A percentile compares a stretch with the other conserved stretches of the same genome.
phyloP scores from a whole-genome alignment of 1,284 basidiomycete species.

The Agaricales sp. region DNA sequence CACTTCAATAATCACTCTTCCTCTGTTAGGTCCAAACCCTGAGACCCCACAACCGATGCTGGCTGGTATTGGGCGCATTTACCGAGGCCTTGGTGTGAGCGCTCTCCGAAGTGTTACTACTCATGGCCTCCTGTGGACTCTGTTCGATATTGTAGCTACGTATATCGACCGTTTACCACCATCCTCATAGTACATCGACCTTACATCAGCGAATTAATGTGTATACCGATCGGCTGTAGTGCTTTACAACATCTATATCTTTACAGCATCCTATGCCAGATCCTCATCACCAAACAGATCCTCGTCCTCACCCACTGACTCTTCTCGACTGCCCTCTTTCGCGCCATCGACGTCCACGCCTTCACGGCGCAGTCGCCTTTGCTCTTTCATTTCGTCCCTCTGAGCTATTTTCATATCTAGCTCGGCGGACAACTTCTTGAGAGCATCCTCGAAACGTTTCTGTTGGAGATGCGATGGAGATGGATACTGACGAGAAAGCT shows the following conservation, averaged over 20 bases:
- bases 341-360: conserved; percentile 40
- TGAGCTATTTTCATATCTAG: conserved; percentile 80
- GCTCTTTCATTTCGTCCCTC: conserved; percentile 67
- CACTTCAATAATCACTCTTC: conserved; percentile 7
- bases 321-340: conserved; percentile 33
- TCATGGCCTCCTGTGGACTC: conserved; percentile 75
- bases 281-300: conserved; percentile 54
- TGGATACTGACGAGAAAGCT: neutral
- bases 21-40: conserved; percentile 58
- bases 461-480: conserved; percentile 25
- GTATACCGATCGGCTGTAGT: neutral
- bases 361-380: conserved; percentile 55
- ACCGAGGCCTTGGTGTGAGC: conserved; percentile 79
- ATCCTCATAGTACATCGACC: neutral
- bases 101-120: conserved; percentile 76
- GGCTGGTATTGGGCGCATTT: conserved; percentile 65
- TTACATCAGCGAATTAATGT: too few relatives aligned
- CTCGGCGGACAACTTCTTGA: conserved; percentile 81
- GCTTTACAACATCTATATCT: neutral
- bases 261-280: neutral
- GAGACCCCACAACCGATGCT: conserved; percentile 58
- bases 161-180: conserved; percentile 65
- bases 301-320: conserved; percentile 30
- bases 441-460: conserved; percentile 90
- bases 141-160: conserved; percentile 66